These are phyloP conservation scores for Colletotrichum spinosum DNA, from an alignment of 2,329 filamentous ascomycete genomes.

Conservation along the genomic window DNA sequence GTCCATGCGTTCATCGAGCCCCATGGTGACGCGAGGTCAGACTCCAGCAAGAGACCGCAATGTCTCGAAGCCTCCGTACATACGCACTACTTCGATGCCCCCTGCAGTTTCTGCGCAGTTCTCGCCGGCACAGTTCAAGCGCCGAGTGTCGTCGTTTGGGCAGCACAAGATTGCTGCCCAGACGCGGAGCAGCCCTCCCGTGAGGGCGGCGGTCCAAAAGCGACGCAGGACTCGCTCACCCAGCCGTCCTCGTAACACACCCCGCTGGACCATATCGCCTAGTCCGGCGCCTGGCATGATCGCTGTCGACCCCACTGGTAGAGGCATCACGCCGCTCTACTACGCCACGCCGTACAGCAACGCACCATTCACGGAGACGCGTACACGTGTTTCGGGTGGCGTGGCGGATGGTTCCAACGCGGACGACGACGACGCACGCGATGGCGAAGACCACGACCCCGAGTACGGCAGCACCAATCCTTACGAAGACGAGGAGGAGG, in stretches of 20 bases:
- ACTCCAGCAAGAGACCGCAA: constrained; percentile 56
- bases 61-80: constrained; percentile 58
- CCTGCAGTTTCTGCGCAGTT: constrained; percentile 50
- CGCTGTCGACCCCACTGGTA: constrained; percentile 46
- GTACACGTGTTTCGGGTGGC: constrained; percentile 39
- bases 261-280: constrained; percentile 64
- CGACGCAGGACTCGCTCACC: constrained; percentile 71
- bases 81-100: constrained; percentile 67
- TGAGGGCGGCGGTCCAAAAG: constrained; percentile 43
- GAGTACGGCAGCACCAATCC: constrained; percentile 44
- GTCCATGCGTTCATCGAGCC: constrained; percentile 49
- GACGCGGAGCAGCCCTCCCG: constrained; percentile 45
- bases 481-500: constrained; percentile 48
- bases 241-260: constrained; percentile 64
- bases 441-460: constrained; percentile 44
- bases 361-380: constrained; percentile 59
- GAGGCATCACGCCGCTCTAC: constrained; percentile 70
- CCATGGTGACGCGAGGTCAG: constrained; percentile 50
- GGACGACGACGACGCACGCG: constrained; percentile 44
- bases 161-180: constrained; percentile 38
- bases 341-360: constrained; percentile 82
- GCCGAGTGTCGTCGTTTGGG: constrained; percentile 59
- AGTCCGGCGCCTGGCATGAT: constrained; percentile 53
- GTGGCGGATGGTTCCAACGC: constrained; percentile 40
- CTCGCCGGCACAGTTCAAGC: constrained; percentile 55